Evolutionary conservation across 1,284 basidiomycete species (phyloP).

Genomic region (Hypsizygus ulmarius): DNA sequence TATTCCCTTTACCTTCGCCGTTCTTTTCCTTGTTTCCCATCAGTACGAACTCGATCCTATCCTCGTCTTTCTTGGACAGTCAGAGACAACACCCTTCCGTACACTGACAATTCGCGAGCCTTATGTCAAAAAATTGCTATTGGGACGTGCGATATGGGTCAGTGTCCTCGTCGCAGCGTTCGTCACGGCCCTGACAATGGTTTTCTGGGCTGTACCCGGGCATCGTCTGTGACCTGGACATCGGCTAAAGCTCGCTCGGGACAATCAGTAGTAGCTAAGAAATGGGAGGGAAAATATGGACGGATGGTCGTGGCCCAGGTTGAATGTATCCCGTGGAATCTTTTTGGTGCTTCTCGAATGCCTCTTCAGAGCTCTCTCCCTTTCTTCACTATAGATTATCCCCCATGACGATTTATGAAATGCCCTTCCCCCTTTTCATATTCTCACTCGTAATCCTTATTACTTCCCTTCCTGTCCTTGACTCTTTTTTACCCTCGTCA

Average conservation of each 20-base stretch:
- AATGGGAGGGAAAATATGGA: conserved; percentile 3
- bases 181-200: conserved; percentile 73
- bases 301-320: neutral
- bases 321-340: conserved; percentile 15
- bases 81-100: conserved; percentile 90
- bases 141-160: conserved; percentile 88
- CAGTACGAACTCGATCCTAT: conserved; percentile 97
- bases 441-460: conserved; percentile 8
- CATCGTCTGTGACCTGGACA: conserved; percentile 58
- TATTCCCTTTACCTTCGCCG: conserved; percentile 89
- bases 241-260: neutral
- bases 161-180: conserved; percentile 66
- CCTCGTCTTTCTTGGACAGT: conserved; percentile 80
- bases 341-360: conserved; percentile 12
- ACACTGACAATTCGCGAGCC: conserved; percentile 87
- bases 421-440: conserved; percentile 9
- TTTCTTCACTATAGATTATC: conserved; percentile 2
- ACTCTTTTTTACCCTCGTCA: conserved; percentile 7
- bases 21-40: conserved; percentile 88
- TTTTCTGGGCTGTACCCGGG: conserved; percentile 92
- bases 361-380: neutral
- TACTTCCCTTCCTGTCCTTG: conserved; percentile 5
- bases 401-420: conserved; percentile 13
- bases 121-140: conserved; percentile 87
- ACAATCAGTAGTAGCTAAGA: neutral